Percentiles rank a stretch among this genome's conserved stretches.
These are phyloP conservation scores for Dipteronia sinensis DNA, from an alignment of 345 rosid genomes.

Conservation along the genomic window DNA sequence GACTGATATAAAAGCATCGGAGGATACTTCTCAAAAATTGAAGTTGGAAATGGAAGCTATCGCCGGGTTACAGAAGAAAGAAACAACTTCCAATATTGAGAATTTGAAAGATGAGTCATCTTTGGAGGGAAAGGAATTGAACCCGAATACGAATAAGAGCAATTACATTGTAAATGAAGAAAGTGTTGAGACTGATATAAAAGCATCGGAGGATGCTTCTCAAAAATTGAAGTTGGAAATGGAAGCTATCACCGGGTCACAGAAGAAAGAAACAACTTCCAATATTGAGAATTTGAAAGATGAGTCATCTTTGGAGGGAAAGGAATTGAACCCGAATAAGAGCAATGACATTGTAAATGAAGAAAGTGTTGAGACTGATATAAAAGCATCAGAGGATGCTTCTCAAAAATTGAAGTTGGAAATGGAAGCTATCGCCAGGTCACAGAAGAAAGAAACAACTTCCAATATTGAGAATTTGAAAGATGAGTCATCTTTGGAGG, in stretches of 20 bases:
- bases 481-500: too few relatives aligned
- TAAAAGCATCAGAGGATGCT: constrained; percentile 34
- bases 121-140: too few relatives aligned
- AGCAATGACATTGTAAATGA: constrained; percentile 16
- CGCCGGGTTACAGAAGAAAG: too few relatives aligned
- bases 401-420: constrained; percentile 39
- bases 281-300: constrained; percentile 24
- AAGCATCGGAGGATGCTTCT: too few relatives aligned
- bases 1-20: constrained; percentile 23
- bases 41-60: constrained; percentile 35
- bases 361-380: constrained; percentile 14
- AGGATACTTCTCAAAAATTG: constrained; percentile 39
- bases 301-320: constrained; percentile 17
- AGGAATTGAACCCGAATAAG: constrained; percentile 14
- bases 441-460: too few relatives aligned
- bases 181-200: too few relatives aligned
- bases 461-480: too few relatives aligned
- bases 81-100: too few relatives aligned
- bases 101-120: too few relatives aligned
- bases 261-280: constrained; percentile 23
- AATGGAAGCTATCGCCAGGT: constrained; percentile 27
- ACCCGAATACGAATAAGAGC: too few relatives aligned
- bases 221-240: constrained; percentile 15
- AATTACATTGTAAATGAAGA: too few relatives aligned
- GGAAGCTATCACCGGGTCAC: neutral